Evolutionary conservation across 164 flowering plant genomes (phyloP).

Genomic region (Nymphaea colorata): DNA sequence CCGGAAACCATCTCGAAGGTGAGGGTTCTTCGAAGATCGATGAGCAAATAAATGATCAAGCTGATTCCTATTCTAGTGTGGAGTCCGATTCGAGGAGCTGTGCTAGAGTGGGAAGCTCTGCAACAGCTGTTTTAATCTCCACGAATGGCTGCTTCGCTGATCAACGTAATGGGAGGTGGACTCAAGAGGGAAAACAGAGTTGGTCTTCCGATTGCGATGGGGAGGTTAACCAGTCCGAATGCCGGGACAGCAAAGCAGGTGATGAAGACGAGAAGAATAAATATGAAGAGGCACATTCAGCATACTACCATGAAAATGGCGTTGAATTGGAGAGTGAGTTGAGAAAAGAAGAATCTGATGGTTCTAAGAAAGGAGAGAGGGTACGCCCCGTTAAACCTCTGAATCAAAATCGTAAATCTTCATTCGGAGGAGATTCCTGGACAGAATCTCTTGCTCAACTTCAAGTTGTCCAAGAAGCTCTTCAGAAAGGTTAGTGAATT

Average conservation of each 20-base stretch:
- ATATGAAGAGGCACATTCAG: background rate
- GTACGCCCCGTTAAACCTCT: background rate
- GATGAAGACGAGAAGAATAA: background rate
- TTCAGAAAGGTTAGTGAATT: conserved; percentile 1
- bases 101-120: background rate
- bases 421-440: conserved; percentile 3
- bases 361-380: conserved; percentile 24
- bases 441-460: background rate
- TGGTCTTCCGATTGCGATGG: background rate
- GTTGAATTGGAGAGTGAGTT: background rate
- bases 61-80: background rate
- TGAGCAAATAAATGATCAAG: conserved; percentile 1
- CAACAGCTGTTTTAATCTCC: background rate
- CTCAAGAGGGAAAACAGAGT: background rate
- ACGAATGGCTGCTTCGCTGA: conserved; percentile 1
- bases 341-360: conserved; percentile 6
- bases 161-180: conserved; percentile 23
- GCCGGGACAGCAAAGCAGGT: background rate
- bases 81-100: background rate
- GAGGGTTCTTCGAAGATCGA: conserved; percentile 2
- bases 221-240: background rate
- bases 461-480: background rate
- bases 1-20: background rate
- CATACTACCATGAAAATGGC: background rate
- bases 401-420: conserved; percentile 2